Percentiles rank a stretch among this genome's conserved stretches.
phyloP scores from a whole-genome alignment of 495 filamentous ascomycete genomes.

The Cercophora newfieldiana region DNA sequence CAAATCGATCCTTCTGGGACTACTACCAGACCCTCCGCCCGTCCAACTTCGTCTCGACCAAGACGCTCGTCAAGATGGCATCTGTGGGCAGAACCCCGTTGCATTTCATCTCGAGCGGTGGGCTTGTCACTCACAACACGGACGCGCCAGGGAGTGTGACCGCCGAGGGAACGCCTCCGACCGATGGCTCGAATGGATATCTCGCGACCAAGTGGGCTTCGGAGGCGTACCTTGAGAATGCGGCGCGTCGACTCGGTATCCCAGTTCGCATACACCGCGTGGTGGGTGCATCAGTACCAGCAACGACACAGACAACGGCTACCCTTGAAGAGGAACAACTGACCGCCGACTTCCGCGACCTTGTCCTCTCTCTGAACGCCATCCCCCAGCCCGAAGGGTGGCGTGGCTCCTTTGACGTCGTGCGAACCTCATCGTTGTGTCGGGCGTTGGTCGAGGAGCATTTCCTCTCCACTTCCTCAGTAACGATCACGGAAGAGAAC shows the following conservation, averaged over 20 bases:
- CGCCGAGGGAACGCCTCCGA: neutral
- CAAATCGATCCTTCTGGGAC: conserved; percentile 48
- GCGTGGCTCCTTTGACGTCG: too few species aligned
- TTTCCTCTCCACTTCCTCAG: too few species aligned
- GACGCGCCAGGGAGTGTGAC: neutral
- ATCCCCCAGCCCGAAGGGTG: too few species aligned
- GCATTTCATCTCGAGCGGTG: conserved; percentile 45
- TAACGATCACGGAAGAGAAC: too few species aligned
- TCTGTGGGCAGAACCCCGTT: conserved; percentile 29
- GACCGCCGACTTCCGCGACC: too few species aligned
- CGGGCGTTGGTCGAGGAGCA: too few species aligned
- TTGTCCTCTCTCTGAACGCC: too few species aligned
- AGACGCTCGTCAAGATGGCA: conserved; percentile 31
- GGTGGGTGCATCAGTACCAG: too few species aligned
- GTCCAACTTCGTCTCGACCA: conserved; percentile 43
- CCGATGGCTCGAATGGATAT: conserved; percentile 1
- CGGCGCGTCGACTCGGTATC: neutral
- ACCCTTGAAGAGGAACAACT: too few species aligned
- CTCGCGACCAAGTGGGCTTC: neutral
- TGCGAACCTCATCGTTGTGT: too few species aligned
- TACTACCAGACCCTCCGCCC: conserved; percentile 40
- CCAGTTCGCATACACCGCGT: neutral
- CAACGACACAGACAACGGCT: too few species aligned
- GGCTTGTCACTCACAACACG: neutral
- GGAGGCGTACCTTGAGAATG: neutral